Conservation (phyloP, 768 basidiomycete species). For the Zangia roseola region DNA sequence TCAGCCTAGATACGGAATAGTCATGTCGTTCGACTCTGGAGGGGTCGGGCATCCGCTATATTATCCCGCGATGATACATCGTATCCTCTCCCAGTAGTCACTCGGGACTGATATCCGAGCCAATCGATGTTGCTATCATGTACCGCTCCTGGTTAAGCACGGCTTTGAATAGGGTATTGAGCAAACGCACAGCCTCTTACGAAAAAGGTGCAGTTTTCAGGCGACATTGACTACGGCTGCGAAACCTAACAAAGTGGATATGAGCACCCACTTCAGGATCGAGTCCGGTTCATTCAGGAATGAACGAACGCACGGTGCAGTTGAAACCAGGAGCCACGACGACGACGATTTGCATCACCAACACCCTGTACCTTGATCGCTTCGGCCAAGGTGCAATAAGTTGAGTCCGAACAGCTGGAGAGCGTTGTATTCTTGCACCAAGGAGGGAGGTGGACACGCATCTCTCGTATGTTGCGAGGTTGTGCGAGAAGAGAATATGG, state of each 20-base stretch:
- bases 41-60: slow-evolving; percentile 30
- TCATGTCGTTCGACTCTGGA: slow-evolving; percentile 84
- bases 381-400: no score
- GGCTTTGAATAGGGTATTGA: slow-evolving; percentile 80
- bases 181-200: slow-evolving; percentile 85
- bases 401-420: no score
- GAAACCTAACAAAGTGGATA: slow-evolving; percentile 72
- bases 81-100: slow-evolving; percentile 54
- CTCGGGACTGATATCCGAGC: slow-evolving; percentile 80
- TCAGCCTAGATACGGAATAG: slow-evolving; percentile 94
- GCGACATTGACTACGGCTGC: slow-evolving; percentile 91
- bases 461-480: no score
- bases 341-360: slow-evolving; percentile 73
- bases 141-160: slow-evolving; percentile 85
- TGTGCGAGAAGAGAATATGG: no score
- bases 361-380: slow-evolving; percentile 58
- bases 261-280: no score
- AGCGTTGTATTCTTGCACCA: not conserved
- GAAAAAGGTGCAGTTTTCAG: slow-evolving; percentile 85
- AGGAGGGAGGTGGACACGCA: not conserved
- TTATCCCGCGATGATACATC: not conserved
- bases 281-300: not conserved
- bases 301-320: slow-evolving; percentile 59
- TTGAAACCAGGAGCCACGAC: slow-evolving; percentile 89
- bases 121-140: slow-evolving; percentile 89